Percentiles rank a stretch among this genome's conserved stretches.
Evolutionary conservation across 805 yeast genomes (phyloP).

Genomic region (Saccharomycodes ludwigii): DNA sequence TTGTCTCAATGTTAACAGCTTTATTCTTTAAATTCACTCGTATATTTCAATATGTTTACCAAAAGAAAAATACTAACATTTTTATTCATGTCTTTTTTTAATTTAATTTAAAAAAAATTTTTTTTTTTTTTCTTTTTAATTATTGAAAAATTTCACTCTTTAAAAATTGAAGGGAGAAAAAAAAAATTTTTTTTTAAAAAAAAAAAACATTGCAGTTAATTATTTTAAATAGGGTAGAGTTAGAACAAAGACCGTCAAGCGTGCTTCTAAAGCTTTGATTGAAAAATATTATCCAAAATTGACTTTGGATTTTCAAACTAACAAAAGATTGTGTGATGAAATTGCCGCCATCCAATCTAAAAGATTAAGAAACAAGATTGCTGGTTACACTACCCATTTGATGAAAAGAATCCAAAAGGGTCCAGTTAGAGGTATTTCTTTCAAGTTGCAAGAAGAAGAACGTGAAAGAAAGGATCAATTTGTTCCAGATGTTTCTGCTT

Average conservation of each 20-base stretch:
- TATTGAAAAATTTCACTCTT: too few relatives aligned
- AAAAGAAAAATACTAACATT: background rate
- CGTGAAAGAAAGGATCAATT: constrained; percentile 99
- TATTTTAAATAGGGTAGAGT: constrained; percentile 79
- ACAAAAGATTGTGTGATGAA: constrained; percentile 98
- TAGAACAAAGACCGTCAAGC: constrained; percentile 99
- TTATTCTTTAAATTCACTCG: too few relatives aligned
- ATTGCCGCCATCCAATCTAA: constrained; percentile 98
- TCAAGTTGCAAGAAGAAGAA: constrained; percentile 99
- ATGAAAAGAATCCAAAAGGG: constrained; percentile 99
- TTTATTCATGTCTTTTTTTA: background rate
- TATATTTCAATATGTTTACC: too few relatives aligned
- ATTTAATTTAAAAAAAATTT: constrained; percentile 6
- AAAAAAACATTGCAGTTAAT: constrained; percentile 5
- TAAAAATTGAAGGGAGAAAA: background rate
- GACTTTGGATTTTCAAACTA: constrained; percentile 98
- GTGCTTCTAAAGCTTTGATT: constrained; percentile 99
- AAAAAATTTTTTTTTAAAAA: background rate
- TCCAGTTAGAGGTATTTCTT: constrained; percentile 99
- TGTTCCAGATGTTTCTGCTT: constrained; percentile 99
- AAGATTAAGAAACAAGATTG: constrained; percentile 99
- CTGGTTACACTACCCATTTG: constrained; percentile 99
- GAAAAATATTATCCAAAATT: constrained; percentile 99
- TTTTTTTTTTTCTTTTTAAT: background rate
- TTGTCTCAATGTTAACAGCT: too few relatives aligned